phyloP scores from a whole-genome alignment of 768 basidiomycete genomes.

The Lactifluus volemus region DNA sequence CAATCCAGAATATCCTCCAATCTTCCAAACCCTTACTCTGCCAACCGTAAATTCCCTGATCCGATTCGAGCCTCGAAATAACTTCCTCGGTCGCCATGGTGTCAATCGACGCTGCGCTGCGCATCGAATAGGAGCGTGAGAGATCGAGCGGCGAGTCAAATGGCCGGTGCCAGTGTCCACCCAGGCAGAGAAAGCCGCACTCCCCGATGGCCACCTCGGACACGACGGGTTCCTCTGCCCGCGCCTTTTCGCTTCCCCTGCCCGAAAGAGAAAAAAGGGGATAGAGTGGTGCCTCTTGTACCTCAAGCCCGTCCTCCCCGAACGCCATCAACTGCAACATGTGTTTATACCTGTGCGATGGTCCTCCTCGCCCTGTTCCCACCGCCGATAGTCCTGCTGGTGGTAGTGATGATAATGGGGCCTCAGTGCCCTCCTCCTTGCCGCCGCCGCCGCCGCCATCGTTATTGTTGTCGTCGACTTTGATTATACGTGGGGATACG shows the following conservation, averaged over 20 bases:
- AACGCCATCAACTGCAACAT: constrained; percentile 65
- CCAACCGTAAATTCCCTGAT: constrained; percentile 75
- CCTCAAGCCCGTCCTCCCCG: constrained; percentile 63
- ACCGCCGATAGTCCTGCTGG: no score
- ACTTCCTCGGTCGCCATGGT: constrained; percentile 49
- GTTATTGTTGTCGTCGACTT: not conserved
- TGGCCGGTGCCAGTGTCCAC: constrained; percentile 41
- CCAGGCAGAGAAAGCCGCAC: constrained; percentile 45
- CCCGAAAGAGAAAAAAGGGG: constrained; percentile 24
- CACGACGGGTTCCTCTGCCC: constrained; percentile 39
- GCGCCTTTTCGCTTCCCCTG: constrained; percentile 36
- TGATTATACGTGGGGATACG: constrained; percentile 44
- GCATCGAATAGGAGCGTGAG: constrained; percentile 36
- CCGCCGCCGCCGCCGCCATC: not conserved
- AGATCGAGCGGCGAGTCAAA: constrained; percentile 27
- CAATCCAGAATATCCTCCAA: constrained; percentile 79
- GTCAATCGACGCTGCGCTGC: constrained; percentile 38
- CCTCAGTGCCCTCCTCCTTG: no score
- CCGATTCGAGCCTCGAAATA: constrained; percentile 35
- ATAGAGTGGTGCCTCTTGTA: constrained; percentile 54
- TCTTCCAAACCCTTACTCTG: constrained; percentile 62
- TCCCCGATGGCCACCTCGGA: constrained; percentile 56
- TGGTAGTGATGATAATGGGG: no score
- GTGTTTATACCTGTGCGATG: constrained; percentile 20
- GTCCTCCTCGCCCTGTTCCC: no score